Evolutionary conservation across 139 green algal species (phyloP).

Genomic region (Zygnema circumcarinatum): DNA sequence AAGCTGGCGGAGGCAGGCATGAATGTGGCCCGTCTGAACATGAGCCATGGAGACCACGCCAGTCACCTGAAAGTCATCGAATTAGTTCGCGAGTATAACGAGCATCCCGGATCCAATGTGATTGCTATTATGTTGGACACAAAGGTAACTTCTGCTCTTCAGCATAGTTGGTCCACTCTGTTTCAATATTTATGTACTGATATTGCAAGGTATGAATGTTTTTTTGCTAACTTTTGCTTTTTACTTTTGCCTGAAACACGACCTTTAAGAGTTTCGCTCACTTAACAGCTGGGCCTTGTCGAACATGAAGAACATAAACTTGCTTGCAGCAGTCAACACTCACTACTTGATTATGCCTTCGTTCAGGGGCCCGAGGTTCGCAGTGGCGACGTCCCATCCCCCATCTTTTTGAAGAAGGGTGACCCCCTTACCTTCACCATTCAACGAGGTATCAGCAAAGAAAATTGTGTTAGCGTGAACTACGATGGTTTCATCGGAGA

Average conservation of each 20-base stretch:
- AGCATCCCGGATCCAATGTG: slow-evolving; percentile 27
- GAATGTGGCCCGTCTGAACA: slow-evolving; percentile 77
- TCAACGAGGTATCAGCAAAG: slow-evolving; percentile 46
- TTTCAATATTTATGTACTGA: no score
- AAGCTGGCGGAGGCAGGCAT: slow-evolving; percentile 75
- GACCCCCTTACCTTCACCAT: slow-evolving; percentile 64
- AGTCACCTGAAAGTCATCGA: slow-evolving; percentile 70
- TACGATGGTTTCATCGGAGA: slow-evolving; percentile 63
- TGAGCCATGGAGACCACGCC: slow-evolving; percentile 75
- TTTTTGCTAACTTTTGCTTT: neutral
- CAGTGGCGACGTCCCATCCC: slow-evolving; percentile 58
- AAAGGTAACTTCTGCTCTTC: slow-evolving; percentile 35
- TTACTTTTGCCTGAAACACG: neutral
- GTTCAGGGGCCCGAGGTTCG: slow-evolving; percentile 58
- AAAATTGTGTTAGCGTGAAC: slow-evolving; percentile 63
- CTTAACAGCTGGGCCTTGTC: no score
- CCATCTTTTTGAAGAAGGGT: slow-evolving; percentile 49
- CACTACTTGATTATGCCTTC: no score
- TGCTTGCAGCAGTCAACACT: no score
- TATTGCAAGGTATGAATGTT: no score
- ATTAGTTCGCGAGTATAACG: slow-evolving; percentile 68
- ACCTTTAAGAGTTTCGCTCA: no score
- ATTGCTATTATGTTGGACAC: slow-evolving; percentile 61
- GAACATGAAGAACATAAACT: no score
- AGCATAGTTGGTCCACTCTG: neutral